Evolutionary conservation across 495 filamentous ascomycete species (phyloP), one percentile per base, ranked within the genome.

Genomic region (Ascodesmis nigricans): DNA sequence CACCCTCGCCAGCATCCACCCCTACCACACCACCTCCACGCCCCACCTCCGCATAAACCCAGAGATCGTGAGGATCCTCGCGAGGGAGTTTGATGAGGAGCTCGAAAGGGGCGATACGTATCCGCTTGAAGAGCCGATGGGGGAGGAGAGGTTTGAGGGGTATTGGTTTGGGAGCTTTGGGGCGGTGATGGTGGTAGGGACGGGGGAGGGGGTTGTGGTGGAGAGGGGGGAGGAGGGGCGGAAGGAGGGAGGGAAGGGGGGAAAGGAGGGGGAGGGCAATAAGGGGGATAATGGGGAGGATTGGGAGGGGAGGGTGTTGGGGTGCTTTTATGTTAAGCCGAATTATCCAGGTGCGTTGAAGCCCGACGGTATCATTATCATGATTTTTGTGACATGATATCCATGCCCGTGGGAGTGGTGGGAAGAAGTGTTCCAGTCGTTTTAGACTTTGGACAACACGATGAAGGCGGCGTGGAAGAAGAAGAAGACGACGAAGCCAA

Each of bases 91-190:
- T 44, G 90, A 84, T 53, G 75, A 76, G 53, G 87, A 97, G 54
- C 91, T 97, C 43, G 82, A 91, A 51, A 75, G 78, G 50, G 87
- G 87, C 21, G 82, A 97, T 52, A 93, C 90, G 1, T 97, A 93
- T 59, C 83, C 87, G 25, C 83, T 93, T 72, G 68, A 78, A 38
- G 73, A 80, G 18, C 62, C 71, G 8, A 70, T 95, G 57, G 58
- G 75, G 3, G 54, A 76, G 14, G 66, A 71, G 2, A 69, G 71
- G 25, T 97, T 95, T 41, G 71, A 71, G 8, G 62, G 69, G 19
- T 95, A 91, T 51, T 97, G 87, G 87, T 90, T 97, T 52, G 78
- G 80, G 40, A 90, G 82, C 45, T 93, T 95, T 45, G 83, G 66
- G 29, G 84, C 80, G 5, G 67, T 97, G 40, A 93, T 95, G 84